A percentile compares a stretch with the other conserved stretches of the same genome.
These are phyloP conservation scores for Gastroboletus turbinatus DNA, from an alignment of 1,284 basidiomycete genomes.

Conservation along the genomic window DNA sequence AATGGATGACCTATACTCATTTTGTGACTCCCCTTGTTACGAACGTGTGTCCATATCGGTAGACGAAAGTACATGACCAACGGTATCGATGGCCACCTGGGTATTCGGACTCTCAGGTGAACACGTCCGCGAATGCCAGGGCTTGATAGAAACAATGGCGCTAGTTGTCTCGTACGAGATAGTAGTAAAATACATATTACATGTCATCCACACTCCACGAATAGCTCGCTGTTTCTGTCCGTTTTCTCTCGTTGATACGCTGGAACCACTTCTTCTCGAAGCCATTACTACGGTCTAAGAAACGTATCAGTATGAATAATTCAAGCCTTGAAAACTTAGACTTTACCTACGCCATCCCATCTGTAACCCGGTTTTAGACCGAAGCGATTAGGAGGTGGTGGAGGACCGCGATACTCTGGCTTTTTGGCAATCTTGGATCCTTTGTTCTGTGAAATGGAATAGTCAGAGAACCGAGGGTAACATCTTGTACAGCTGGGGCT, in stretches of 20 bases:
- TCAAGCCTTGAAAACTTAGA: neutral
- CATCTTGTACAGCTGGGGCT: conserved; percentile 30
- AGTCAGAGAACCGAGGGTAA: conserved; percentile 1
- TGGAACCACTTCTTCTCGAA: conserved; percentile 95
- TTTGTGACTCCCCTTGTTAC: conserved; percentile 1
- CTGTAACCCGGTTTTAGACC: conserved; percentile 92
- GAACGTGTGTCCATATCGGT: neutral
- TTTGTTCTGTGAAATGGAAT: conserved; percentile 55
- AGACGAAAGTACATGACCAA: neutral
- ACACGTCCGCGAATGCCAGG: neutral
- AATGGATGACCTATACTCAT: conserved; percentile 7
- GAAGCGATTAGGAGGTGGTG: conserved; percentile 92
- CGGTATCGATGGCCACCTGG: neutral
- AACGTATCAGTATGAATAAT: conserved; percentile 9
- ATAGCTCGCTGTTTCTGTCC: conserved; percentile 70
- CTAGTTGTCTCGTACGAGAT: neutral
- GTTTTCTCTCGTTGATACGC: conserved; percentile 69
- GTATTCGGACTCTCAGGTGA: neutral
- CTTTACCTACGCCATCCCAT: conserved; percentile 94
- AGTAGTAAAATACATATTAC: conserved; percentile 43
- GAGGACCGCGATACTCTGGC: conserved; percentile 86
- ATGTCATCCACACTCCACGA: conserved; percentile 90
- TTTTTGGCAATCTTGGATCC: conserved; percentile 69
- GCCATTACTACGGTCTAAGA: conserved; percentile 84
- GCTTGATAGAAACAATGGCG: neutral